Evolutionary conservation across 2,329 filamentous ascomycete species (phyloP), one percentile per base, ranked within the genome.

Genomic region (Venturia effusa): DNA sequence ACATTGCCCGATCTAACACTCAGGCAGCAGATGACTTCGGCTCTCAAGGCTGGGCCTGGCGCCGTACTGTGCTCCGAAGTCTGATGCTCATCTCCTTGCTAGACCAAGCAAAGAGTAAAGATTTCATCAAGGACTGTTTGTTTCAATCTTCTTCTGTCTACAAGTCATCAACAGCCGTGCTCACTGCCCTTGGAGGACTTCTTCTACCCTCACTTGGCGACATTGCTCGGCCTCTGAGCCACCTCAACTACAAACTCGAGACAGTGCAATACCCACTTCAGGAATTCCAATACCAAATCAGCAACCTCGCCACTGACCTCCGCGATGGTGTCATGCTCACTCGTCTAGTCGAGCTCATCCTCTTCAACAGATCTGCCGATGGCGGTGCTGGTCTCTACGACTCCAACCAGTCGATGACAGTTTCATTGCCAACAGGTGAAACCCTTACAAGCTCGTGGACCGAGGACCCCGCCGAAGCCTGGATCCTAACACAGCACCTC

Each of bases 271-370:
- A 81, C 65, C 78, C 80, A 2, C 75, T 87, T 6, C 78, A 85
- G 66, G 85, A 88, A 71, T 83, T 83, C 67, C 74, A 77, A 0
- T 87, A 85, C 69, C 73, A 74, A 45, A 80, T 88, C 63, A 74
- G 77, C 10, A 87, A 87, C 67, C 76, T 88, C 30, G 85, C 84
- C 0, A 78, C 84, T 10, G 85, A 87, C 68, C 74, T 88, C 27
- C 79, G 85, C 40, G 82, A 87, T 69, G 85, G 85, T 1, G 77
- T 87, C 10, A 74, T 82, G 55, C 71, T 88, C n/a, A 81, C 82
- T 5, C 79, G 81, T 61, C 75, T 87, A 11, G 81, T 85, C 0
- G 85, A 88, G 67, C 66, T 86, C 1, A 71, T 87, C 2, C 73
- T 64, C 22, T 59, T 59, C 39, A 40, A 59, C 40, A 37, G 10